phyloP scores from a whole-genome alignment of 257 asterid species.

The Solanum bulbocastanum region DNA sequence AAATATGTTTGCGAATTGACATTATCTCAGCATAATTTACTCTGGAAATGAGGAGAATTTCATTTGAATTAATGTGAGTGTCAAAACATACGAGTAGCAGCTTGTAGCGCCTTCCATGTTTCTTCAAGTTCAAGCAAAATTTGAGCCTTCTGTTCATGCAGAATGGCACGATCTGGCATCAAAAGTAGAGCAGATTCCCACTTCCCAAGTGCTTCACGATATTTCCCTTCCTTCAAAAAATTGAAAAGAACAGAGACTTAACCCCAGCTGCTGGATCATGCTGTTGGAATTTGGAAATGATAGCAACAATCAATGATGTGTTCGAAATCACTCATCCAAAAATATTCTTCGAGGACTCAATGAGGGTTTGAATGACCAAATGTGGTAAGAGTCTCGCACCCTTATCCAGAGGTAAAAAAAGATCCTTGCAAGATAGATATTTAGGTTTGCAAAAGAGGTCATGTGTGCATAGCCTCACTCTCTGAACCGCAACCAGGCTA shows the following conservation, averaged over 20 bases:
- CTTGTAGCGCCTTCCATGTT: slow-evolving; percentile 70
- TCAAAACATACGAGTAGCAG: slow-evolving; percentile 62
- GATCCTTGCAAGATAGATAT: not conserved
- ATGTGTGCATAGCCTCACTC: not conserved
- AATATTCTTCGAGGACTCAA: not conserved
- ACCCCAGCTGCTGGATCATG: not conserved
- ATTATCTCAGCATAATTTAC: not conserved
- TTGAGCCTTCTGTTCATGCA: slow-evolving; percentile 92
- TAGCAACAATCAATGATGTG: not conserved
- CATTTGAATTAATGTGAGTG: not conserved
- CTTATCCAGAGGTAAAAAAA: not conserved
- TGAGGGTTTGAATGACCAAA: not conserved
- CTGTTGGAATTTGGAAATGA: not conserved
- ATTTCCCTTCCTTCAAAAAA: slow-evolving; percentile 29
- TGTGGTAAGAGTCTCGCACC: not conserved
- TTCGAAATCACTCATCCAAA: not conserved
- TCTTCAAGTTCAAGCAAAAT: slow-evolving; percentile 86
- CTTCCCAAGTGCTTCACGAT: slow-evolving; percentile 77
- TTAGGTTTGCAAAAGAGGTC: not conserved
- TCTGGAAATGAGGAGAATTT: not conserved
- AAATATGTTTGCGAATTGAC: not conserved
- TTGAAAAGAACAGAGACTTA: not conserved
- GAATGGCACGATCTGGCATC: slow-evolving; percentile 57
- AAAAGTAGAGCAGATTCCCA: slow-evolving; percentile 78
- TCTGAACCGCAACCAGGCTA: not conserved